Percentiles rank a stretch among this genome's conserved stretches.
phyloP scores from a whole-genome alignment of 192 early-diverging fungal species.

The Coemansia brasiliensis region DNA sequence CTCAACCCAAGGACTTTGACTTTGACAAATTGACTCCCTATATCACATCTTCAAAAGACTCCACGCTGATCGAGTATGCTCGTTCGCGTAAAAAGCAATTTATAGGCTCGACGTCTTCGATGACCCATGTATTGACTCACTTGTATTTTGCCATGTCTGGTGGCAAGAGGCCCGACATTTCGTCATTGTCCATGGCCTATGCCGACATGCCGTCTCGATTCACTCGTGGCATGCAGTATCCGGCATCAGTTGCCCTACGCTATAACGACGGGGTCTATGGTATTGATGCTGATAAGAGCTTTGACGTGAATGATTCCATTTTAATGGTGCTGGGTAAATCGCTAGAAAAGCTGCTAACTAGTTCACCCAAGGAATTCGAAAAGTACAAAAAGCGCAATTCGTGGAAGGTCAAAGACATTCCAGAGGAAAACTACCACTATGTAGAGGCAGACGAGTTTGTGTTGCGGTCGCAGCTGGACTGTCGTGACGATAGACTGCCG shows the following conservation, averaged over 20 bases:
- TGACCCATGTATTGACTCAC: conserved; percentile 73
- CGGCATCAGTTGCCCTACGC: conserved; percentile 70
- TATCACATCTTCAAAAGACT: conserved; percentile 77
- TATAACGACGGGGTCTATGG: conserved; percentile 73
- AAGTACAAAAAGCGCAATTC: conserved; percentile 64
- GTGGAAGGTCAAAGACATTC: conserved; percentile 46
- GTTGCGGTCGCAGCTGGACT: conserved; percentile 89
- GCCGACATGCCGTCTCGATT: conserved; percentile 60
- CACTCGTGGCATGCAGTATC: conserved; percentile 65
- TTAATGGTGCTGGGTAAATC: conserved; percentile 80
- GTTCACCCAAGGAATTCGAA: conserved; percentile 65
- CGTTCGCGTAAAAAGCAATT: conserved; percentile 57
- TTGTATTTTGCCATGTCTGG: conserved; percentile 73
- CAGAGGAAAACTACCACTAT: conserved; percentile 72
- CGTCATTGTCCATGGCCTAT: conserved; percentile 64
- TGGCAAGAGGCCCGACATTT: conserved; percentile 61
- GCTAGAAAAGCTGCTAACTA: conserved; percentile 84
- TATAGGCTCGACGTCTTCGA: conserved; percentile 88
- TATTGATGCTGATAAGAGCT: conserved; percentile 81
- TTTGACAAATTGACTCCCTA: conserved; percentile 77
- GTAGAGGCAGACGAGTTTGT: conserved; percentile 70
- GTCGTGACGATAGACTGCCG: conserved; percentile 71
- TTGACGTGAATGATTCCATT: conserved; percentile 68
- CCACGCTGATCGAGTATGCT: conserved; percentile 57
- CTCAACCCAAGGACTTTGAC: conserved; percentile 79